These are phyloP conservation scores for Diaporthe velutina DNA, from an alignment of 2,329 filamentous ascomycete species.

Conservation along the genomic window DNA sequence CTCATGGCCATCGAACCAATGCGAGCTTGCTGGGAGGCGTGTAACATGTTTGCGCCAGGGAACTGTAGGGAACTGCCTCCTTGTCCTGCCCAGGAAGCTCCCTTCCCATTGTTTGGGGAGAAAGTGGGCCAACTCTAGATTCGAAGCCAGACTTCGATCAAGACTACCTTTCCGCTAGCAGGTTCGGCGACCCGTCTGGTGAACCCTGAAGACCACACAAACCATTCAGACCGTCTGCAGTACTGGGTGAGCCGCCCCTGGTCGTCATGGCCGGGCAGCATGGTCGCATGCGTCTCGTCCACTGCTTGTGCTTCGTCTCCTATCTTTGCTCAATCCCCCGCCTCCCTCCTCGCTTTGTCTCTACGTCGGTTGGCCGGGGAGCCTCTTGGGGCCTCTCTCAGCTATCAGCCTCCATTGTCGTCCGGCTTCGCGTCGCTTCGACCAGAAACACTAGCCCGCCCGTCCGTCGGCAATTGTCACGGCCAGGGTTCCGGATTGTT, in stretches of 20 bases:
- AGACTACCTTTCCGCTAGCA: conserved; percentile 24
- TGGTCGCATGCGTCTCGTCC: conserved; percentile 8
- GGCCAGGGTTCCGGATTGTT: conserved; percentile 27
- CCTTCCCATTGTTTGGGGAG: neutral
- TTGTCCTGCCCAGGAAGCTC: conserved; percentile 10
- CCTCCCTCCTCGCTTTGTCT: conserved; percentile 10
- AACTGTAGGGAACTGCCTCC: conserved; percentile 12
- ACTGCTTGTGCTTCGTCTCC: neutral
- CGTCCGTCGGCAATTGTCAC: conserved; percentile 26
- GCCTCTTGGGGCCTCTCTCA: neutral
- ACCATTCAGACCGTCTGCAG: conserved; percentile 1
- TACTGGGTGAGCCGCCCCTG: neutral
- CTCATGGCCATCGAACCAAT: neutral
- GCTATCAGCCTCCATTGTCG: neutral
- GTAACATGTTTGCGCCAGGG: conserved; percentile 22
- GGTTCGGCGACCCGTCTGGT: neutral
- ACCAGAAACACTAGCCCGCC: conserved; percentile 22
- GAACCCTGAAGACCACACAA: conserved; percentile 7
- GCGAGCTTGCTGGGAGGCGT: neutral
- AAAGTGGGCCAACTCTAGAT: neutral
- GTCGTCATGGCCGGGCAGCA: neutral
- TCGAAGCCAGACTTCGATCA: conserved; percentile 15
- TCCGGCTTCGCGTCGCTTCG: neutral
- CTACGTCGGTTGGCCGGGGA: neutral
- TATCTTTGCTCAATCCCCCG: conserved; percentile 17